Base-by-base conservation (phyloP, 495 filamentous ascomycete species). In the Hypoxylon rickii region DNA sequence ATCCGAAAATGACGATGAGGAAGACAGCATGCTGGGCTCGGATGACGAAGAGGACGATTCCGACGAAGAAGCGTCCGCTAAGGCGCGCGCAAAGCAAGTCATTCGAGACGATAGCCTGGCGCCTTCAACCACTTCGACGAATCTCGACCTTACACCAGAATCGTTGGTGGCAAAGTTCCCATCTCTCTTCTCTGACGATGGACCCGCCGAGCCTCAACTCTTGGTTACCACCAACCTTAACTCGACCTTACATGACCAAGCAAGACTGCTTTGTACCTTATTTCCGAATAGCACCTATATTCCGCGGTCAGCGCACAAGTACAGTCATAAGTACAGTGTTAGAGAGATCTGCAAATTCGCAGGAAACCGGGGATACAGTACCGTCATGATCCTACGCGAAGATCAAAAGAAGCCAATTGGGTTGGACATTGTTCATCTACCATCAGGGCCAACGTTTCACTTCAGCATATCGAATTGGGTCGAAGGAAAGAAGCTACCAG, bases 231-330 rank as follows among this genome's bases (percentile, higher is more conserved):
- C 93, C 20, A 86, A 81, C 10, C 71, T 96, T 48, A 87, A 96
- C 71, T 89, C 87, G 6, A 92, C 86, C 12, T 79, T 96, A 18
- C 92, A 97, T 74, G 66, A 86, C 51, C 84, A 96, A 81, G 89
- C 89, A 40, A 71, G 88, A 53, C 74, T 89, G 29, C 80, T 98
- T 38, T 89, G 87, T 39, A 78, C 75, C 10, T 70, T 97, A 44
- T 92, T 98, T 71, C 93, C 94, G 1, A 90, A 96, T 73, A 70
- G 83, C 59, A 86, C 80, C 37, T 98, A 97, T 72, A 88, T 97
- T 64, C 87, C 82, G 2, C 89, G 94, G 31, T 88, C 86, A 16
- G 83, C 85, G 1, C 91, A 96, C 66, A 83, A 82, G 36, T 87
- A 89, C 68, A 79, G 83, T 5, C 85, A 96, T 73, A 91, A 92